Conservation (phyloP, 148 eudicot genomes). For the Amaranthus cruentus region DNA sequence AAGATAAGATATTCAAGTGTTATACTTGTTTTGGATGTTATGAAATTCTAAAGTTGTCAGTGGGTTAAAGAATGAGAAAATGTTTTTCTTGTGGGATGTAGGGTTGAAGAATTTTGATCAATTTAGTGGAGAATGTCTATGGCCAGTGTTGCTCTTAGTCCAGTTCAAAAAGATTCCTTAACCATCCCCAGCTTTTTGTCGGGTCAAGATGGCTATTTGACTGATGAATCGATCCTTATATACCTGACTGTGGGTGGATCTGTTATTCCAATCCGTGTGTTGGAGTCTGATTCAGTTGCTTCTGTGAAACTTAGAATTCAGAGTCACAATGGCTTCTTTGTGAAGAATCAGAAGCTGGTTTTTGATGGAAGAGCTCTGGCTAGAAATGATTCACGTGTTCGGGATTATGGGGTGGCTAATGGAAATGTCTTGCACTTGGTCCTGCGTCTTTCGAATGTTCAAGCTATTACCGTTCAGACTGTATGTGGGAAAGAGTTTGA, state of each 20-base stretch:
- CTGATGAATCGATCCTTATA: constrained; percentile 52
- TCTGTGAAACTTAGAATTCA: constrained; percentile 75
- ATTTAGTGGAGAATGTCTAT: constrained; percentile 29
- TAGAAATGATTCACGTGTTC: constrained; percentile 46
- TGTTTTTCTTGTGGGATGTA: constrained; percentile 17
- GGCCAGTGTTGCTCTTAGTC: constrained; percentile 38
- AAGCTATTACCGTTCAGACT: constrained; percentile 52
- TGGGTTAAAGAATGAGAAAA: background rate
- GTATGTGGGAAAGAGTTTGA: constrained; percentile 57
- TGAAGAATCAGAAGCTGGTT: constrained; percentile 65
- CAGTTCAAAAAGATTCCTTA: constrained; percentile 26
- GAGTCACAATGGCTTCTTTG: constrained; percentile 50
- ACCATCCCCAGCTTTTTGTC: constrained; percentile 21
- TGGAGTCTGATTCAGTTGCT: constrained; percentile 71
- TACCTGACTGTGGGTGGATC: constrained; percentile 60
- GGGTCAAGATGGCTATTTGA: constrained; percentile 26
- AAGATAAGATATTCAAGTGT: no score
- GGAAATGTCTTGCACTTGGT: constrained; percentile 64
- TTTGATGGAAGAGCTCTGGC: constrained; percentile 65
- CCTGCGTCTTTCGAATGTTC: constrained; percentile 58
- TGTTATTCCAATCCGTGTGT: constrained; percentile 57
- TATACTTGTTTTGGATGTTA: background rate
- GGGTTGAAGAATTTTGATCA: constrained; percentile 23
- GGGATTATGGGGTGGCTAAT: constrained; percentile 67
- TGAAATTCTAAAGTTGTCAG: no score